phyloP scores from a whole-genome alignment of 768 basidiomycete genomes.

The Hortiboletus flavorubellus region DNA sequence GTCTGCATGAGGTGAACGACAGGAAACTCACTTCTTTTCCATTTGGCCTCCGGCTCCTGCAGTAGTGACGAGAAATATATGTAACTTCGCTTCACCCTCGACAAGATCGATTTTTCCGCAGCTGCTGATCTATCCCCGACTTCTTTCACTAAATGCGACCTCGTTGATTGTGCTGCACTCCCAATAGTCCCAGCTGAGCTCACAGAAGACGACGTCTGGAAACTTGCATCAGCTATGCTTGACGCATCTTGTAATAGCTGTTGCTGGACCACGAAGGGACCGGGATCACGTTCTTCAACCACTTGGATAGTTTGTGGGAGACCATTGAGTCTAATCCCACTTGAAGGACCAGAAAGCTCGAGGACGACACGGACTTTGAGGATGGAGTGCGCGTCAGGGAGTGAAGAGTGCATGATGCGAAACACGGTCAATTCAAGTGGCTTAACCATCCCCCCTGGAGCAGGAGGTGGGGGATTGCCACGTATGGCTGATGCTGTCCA shows the following conservation, averaged over 20 bases:
- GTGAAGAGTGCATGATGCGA: slow-evolving; percentile 65
- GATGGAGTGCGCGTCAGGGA: slow-evolving; percentile 71
- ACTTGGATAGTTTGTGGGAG: slow-evolving; percentile 65
- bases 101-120: slow-evolving; percentile 79
- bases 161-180: slow-evolving; percentile 28
- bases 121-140: slow-evolving; percentile 50
- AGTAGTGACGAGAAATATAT: slow-evolving; percentile 97
- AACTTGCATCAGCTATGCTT: slow-evolving; percentile 63
- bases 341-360: slow-evolving; percentile 74
- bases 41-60: slow-evolving; percentile 98
- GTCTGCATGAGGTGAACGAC: neutral
- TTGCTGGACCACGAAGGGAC: slow-evolving; percentile 40
- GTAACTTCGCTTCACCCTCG: slow-evolving; percentile 87
- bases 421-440: slow-evolving; percentile 55
- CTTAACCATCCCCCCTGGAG: slow-evolving; percentile 30
- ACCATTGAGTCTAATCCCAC: slow-evolving; percentile 84
- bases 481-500: slow-evolving; percentile 67
- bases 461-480: slow-evolving; percentile 32
- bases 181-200: slow-evolving; percentile 46
- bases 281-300: slow-evolving; percentile 65
- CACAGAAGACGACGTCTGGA: slow-evolving; percentile 62
- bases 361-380: slow-evolving; percentile 78
- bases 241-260: slow-evolving; percentile 66
- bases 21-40: slow-evolving; percentile 71
- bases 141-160: slow-evolving; percentile 35